Percentiles rank a stretch among this genome's conserved stretches.
These are phyloP conservation scores for Ganoderma lucidum DNA, from an alignment of 1,284 basidiomycete species.

Conservation along the genomic window DNA sequence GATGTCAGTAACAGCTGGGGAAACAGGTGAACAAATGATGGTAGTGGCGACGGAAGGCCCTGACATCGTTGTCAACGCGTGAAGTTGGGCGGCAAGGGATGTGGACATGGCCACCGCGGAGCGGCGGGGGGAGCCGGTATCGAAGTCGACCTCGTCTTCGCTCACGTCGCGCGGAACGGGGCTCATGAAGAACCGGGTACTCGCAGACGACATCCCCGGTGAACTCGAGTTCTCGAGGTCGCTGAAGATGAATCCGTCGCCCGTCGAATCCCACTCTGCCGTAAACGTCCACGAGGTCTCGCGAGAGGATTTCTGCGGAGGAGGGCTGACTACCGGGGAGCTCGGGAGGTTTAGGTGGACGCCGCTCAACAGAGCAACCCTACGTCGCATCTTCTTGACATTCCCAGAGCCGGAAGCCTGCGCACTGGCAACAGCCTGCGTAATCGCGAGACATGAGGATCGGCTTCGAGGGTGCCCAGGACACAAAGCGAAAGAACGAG, in stretches of 20 bases:
- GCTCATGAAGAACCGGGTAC: slow-evolving; percentile 27
- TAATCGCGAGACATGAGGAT: neutral
- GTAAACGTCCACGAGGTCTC: slow-evolving; percentile 43
- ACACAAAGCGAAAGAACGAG: slow-evolving; percentile 1
- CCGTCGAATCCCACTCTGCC: slow-evolving; percentile 41
- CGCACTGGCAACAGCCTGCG: slow-evolving; percentile 25
- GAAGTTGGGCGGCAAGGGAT: slow-evolving; percentile 19
- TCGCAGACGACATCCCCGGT: slow-evolving; percentile 25
- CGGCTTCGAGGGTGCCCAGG: neutral
- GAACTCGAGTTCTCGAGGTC: slow-evolving; percentile 33
- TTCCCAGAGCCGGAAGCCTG: slow-evolving; percentile 27
- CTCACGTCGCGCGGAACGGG: slow-evolving; percentile 40
- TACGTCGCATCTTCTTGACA: slow-evolving; percentile 43
- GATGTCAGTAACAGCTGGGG: slow-evolving; percentile 35
- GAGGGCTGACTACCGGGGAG: slow-evolving; percentile 34
- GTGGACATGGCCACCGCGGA: slow-evolving; percentile 8
- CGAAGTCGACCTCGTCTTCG: slow-evolving; percentile 36
- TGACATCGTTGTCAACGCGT: slow-evolving; percentile 24
- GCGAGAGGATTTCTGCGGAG: slow-evolving; percentile 33
- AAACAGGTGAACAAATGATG: slow-evolving; percentile 35
- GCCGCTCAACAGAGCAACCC: slow-evolving; percentile 38
- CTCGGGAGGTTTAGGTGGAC: slow-evolving; percentile 39
- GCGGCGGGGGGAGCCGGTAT: slow-evolving; percentile 21
- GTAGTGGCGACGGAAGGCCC: slow-evolving; percentile 13
- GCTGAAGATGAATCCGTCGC: slow-evolving; percentile 41